These are phyloP conservation scores for Pythium dissimile DNA, from an alignment of 352 stramenopile genomes.

Conservation along the genomic window DNA sequence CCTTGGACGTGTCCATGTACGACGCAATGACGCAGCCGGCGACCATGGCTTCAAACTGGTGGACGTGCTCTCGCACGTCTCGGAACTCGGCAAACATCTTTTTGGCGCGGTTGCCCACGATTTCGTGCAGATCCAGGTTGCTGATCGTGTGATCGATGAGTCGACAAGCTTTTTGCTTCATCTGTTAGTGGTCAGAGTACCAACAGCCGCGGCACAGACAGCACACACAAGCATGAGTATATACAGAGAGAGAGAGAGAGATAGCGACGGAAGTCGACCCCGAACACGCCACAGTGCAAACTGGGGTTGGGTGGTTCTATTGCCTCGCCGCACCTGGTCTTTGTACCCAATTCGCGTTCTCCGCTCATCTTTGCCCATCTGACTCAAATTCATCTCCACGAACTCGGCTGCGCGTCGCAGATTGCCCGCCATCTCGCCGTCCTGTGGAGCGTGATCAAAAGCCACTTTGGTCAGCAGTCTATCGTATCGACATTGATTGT, in stretches of 20 bases:
- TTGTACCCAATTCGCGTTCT: slow-evolving; percentile 97
- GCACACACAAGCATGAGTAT: no score
- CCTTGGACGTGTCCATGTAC: slow-evolving; percentile 83
- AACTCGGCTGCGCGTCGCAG: slow-evolving; percentile 84
- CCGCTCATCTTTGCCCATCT: slow-evolving; percentile 96
- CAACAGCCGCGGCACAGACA: not conserved
- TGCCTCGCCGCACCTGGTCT: slow-evolving; percentile 76
- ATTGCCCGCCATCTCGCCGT: slow-evolving; percentile 85
- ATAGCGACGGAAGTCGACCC: not conserved
- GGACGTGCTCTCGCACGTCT: slow-evolving; percentile 94
- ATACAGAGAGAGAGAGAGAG: slow-evolving; percentile 2
- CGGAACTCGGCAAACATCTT: slow-evolving; percentile 97
- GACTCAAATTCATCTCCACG: slow-evolving; percentile 95
- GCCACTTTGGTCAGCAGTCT: not conserved
- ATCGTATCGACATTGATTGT: not conserved
- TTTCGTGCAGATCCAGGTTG: slow-evolving; percentile 94
- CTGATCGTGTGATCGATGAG: slow-evolving; percentile 92
- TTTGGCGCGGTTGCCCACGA: slow-evolving; percentile 92
- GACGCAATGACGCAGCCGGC: slow-evolving; percentile 85
- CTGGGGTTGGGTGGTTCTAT: not conserved
- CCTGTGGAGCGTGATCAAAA: slow-evolving; percentile 43
- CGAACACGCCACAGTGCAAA: not conserved
- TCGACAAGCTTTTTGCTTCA: slow-evolving; percentile 90
- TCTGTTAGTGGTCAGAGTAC: slow-evolving; percentile 39
- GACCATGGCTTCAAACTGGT: slow-evolving; percentile 93